Evolutionary conservation across 2,329 filamentous ascomycete genomes (phyloP).

Genomic region (Diatrype stigma): DNA sequence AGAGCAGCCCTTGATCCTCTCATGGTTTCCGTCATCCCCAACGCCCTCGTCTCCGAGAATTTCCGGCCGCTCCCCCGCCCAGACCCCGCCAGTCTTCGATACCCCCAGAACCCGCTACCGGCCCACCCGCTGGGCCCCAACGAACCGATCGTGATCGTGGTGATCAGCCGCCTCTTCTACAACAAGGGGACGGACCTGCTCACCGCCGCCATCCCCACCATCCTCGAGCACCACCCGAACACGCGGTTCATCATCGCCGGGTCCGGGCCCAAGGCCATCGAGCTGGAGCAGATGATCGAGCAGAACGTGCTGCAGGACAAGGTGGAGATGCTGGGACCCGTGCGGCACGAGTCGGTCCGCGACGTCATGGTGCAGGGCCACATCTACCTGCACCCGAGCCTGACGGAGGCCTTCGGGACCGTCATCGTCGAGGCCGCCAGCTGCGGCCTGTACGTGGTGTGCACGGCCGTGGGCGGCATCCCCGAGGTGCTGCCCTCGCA

Average conservation of each 20-base stretch:
- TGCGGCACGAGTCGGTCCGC: constrained; percentile 92
- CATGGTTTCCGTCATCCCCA: constrained; percentile 97
- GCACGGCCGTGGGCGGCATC: constrained; percentile 93
- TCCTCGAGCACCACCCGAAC: constrained; percentile 83
- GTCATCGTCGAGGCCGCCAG: constrained; percentile 96
- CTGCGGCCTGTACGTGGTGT: constrained; percentile 94
- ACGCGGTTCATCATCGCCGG: constrained; percentile 97
- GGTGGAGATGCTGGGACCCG: constrained; percentile 85
- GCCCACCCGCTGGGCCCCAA: constrained; percentile 71
- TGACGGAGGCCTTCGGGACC: constrained; percentile 96
- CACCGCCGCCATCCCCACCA: constrained; percentile 92
- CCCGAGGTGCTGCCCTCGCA: constrained; percentile 92
- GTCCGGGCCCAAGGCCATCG: constrained; percentile 92
- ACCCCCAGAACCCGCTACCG: constrained; percentile 45
- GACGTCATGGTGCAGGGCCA: constrained; percentile 97
- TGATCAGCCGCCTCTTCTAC: constrained; percentile 95
- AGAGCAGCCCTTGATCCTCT: constrained; percentile 90
- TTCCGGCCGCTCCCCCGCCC: constrained; percentile 67
- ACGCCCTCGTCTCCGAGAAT: constrained; percentile 94
- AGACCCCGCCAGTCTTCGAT: constrained; percentile 31
- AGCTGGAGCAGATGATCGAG: constrained; percentile 97
- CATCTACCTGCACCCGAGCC: constrained; percentile 90
- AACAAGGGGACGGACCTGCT: constrained; percentile 97
- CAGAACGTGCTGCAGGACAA: constrained; percentile 90
- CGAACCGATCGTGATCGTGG: constrained; percentile 91